Conservation (phyloP, 2,329 filamentous ascomycete species). For the Didymella lethalis region DNA sequence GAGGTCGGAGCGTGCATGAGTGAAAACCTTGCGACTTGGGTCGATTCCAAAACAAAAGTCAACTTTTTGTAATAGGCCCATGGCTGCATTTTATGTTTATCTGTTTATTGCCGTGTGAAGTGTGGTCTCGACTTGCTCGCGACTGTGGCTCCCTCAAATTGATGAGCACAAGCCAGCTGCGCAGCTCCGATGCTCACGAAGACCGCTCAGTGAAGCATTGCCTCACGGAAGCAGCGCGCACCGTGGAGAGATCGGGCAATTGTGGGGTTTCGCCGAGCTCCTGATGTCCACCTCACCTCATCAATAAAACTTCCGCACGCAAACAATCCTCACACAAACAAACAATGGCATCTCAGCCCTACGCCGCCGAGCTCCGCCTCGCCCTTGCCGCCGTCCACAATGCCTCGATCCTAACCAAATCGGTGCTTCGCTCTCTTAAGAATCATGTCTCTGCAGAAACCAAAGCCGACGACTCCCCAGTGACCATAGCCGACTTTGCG, state of each 20-base stretch:
- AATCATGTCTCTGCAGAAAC: constrained; percentile 58
- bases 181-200: not conserved
- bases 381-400: constrained; percentile 59
- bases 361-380: constrained; percentile 41
- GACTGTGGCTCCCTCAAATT: not conserved
- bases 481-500: constrained; percentile 71
- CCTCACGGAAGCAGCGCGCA: not conserved
- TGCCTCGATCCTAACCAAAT: constrained; percentile 66
- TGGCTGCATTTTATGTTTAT: not conserved
- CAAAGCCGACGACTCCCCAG: constrained; percentile 67
- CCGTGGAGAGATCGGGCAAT: constrained; percentile 10
- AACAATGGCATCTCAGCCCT: constrained; percentile 23
- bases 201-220: constrained; percentile 2
- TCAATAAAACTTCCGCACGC: constrained; percentile 2
- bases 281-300: constrained; percentile 19
- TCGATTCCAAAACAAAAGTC: constrained; percentile 8
- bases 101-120: not conserved
- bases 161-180: constrained; percentile 2
- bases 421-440: constrained; percentile 58
- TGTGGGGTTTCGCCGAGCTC: constrained; percentile 16
- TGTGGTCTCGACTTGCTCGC: not conserved
- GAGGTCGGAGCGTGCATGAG: constrained; percentile 9
- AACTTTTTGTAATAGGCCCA: constrained; percentile 2
- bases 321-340: constrained; percentile 16
- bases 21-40: constrained; percentile 4